Base-by-base conservation (phyloP, 1,139 yeast genomes). In the Saccharomyces hybrid region DNA sequence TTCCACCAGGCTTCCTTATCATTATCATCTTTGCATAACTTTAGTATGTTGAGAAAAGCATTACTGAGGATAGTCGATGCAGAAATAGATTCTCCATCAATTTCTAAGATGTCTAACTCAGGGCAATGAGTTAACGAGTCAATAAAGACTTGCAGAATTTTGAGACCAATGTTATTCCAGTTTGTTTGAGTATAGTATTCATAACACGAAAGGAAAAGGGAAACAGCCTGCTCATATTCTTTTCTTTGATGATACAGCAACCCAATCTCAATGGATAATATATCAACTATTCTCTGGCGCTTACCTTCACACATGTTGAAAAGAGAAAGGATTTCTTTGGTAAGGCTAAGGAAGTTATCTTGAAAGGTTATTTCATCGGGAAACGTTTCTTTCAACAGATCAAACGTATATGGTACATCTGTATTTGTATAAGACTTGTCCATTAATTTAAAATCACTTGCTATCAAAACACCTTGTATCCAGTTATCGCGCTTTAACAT, bases 201-300 rank as follows among this genome's bases (percentile, higher is more conserved):
- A 51, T 88, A 88, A 2, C 95, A 82, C 27, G 83, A 80, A 50
- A 82, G 81, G 8, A 91, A 73, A 7, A 86, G 80, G 12, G 78
- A 72, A 9, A 83, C 78, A 1, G 96, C 87, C 48, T 79, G 78
- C 44, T 76, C 75, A 61, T 82, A 86, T 50, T 86, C 78, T 1
- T 78, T 73, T 50, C 75, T 72, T 59, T 82, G 83, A 65, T 80
- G 86, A 50, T 85, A 82, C 21, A 89, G 70, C 14, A 87, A 67
- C 0, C 96, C 96, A 54, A 89, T 75, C 60, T 93, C 97, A 12
- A 88, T 81, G 3, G 91, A 83, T 28, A 93, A 73, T 6, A 86
- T 76, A 64, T 87, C 93, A 11, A 87, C 82, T 0, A 90, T 78
- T 59, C 91, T 78, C 9, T 82, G 78, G 58, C 73, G 63, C 32